Conservation (phyloP, 768 basidiomycete species). For the Tulasnella sp. region DNA sequence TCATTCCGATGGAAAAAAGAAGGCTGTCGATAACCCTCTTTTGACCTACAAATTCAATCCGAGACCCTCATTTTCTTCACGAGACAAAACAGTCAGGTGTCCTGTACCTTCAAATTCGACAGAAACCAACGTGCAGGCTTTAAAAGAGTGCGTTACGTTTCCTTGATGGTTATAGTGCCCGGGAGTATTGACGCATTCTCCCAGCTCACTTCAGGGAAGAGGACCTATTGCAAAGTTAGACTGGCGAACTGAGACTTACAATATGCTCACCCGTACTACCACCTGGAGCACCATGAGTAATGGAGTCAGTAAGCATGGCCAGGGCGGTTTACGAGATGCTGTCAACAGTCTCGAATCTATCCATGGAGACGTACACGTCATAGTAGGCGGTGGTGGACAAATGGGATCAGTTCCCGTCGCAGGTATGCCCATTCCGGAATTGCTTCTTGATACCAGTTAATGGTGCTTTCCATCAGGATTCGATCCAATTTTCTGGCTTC, state of each 20-base stretch:
- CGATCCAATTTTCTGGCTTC: conserved; percentile 11
- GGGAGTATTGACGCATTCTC: too few species aligned
- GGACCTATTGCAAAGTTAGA: too few species aligned
- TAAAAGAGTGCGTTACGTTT: not conserved
- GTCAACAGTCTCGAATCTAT: conserved; percentile 13
- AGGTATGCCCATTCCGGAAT: not conserved
- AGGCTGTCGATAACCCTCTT: conserved; percentile 2
- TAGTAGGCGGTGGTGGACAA: not conserved
- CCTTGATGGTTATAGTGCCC: too few species aligned
- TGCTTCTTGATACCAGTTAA: not conserved
- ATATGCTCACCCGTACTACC: not conserved
- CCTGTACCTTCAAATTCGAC: not conserved
- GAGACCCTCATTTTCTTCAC: not conserved
- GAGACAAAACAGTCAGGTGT: too few species aligned
- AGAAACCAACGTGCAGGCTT: not conserved
- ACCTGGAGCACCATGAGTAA: conserved; percentile 13
- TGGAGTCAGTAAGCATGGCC: conserved; percentile 6
- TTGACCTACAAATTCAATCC: not conserved
- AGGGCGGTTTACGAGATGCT: not conserved
- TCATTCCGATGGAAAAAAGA: conserved; percentile 23
- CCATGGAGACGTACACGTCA: conserved; percentile 2
- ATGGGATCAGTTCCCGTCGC: not conserved
- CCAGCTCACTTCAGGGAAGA: too few species aligned
- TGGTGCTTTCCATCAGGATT: not conserved
- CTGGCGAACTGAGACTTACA: not conserved